phyloP scores from a whole-genome alignment of 2,329 filamentous ascomycete species.

The Pseudocercospora ulei region DNA sequence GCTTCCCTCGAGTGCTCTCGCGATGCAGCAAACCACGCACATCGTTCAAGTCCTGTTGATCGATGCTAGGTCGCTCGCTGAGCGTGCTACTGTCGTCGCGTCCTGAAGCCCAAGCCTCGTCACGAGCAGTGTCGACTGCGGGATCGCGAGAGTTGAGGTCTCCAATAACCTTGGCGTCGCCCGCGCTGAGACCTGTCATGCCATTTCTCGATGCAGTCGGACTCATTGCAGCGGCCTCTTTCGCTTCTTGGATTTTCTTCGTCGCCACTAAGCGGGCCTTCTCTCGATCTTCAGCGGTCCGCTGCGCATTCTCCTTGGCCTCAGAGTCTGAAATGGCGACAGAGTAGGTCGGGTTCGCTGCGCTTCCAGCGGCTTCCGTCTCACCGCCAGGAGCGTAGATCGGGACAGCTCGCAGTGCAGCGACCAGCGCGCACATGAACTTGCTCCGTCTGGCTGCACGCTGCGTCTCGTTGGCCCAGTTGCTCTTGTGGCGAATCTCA shows the following conservation, averaged over 20 bases:
- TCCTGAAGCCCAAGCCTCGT: constrained; percentile 37
- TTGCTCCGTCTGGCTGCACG: constrained; percentile 76
- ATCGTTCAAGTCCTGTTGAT: constrained; percentile 41
- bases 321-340: constrained; percentile 63
- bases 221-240: constrained; percentile 17
- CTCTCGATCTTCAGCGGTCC: constrained; percentile 43
- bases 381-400: constrained; percentile 74
- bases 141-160: constrained; percentile 40
- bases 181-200: constrained; percentile 24
- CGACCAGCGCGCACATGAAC: constrained; percentile 87
- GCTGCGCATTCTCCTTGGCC: constrained; percentile 52
- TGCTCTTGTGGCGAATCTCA: constrained; percentile 73
- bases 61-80: constrained; percentile 37
- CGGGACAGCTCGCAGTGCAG: constrained; percentile 76
- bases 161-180: constrained; percentile 36
- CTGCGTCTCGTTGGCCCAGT: constrained; percentile 60
- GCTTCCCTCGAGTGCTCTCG: constrained; percentile 40
- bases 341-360: constrained; percentile 68
- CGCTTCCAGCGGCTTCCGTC: constrained; percentile 50
- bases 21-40: constrained; percentile 40
- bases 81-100: constrained; percentile 35
- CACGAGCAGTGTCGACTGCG: constrained; percentile 37
- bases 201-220: constrained; percentile 17
- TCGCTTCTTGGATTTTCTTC: constrained; percentile 28
- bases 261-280: constrained; percentile 54